phyloP scores from a whole-genome alignment of 805 yeast genomes.

The Wickerhamomyces ciferrii region DNA sequence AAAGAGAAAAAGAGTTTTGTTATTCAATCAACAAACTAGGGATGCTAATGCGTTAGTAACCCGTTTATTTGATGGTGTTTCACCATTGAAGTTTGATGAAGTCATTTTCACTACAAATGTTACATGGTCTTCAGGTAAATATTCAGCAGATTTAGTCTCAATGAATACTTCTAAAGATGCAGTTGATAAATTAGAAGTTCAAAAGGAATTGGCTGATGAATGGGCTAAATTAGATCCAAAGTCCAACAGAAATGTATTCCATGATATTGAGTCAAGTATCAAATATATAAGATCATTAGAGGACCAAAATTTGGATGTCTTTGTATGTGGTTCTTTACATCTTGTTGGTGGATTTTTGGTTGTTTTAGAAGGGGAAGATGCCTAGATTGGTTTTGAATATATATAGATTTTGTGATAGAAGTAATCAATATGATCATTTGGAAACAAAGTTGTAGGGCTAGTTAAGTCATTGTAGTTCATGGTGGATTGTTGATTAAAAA shows the following conservation, averaged over 20 bases:
- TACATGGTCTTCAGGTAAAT: slow-evolving; percentile 81
- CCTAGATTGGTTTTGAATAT: background rate
- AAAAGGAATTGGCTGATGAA: slow-evolving; percentile 61
- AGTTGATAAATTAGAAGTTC: slow-evolving; percentile 78
- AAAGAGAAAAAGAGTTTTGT: slow-evolving; percentile 39
- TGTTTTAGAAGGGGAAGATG: slow-evolving; percentile 52
- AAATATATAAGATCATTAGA: slow-evolving; percentile 36
- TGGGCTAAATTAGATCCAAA: slow-evolving; percentile 56
- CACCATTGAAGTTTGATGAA: slow-evolving; percentile 53
- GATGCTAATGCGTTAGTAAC: slow-evolving; percentile 66
- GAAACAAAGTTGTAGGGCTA: too few relatives aligned
- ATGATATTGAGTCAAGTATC: slow-evolving; percentile 73
- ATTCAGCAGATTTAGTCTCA: slow-evolving; percentile 79
- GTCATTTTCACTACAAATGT: slow-evolving; percentile 87
- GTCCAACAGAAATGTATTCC: slow-evolving; percentile 47
- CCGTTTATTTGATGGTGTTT: slow-evolving; percentile 40
- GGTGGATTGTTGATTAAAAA: too few relatives aligned
- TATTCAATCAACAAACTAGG: slow-evolving; percentile 94
- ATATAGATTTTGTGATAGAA: too few relatives aligned
- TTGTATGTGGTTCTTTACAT: slow-evolving; percentile 92
- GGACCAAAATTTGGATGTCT: slow-evolving; percentile 50
- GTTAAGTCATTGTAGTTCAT: too few relatives aligned
- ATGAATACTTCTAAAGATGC: slow-evolving; percentile 75
- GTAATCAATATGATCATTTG: too few relatives aligned
- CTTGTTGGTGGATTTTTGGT: slow-evolving; percentile 91